Base-by-base conservation (phyloP, 306 rosid species). In the Gastrolobium bilobum region DNA sequence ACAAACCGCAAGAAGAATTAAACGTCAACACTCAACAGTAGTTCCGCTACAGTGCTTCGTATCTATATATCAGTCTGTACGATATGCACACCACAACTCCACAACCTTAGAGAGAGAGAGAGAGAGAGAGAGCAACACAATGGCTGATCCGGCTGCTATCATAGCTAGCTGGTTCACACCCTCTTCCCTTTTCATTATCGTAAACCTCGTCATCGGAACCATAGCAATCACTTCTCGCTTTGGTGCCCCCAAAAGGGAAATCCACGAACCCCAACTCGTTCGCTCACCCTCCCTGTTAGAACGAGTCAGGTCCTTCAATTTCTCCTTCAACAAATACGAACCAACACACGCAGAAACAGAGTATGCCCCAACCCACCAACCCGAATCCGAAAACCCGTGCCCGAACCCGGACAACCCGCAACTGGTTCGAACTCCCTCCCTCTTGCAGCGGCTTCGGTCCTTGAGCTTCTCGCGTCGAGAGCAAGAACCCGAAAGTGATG, bases 201-300 rank as follows among this genome's bases (percentile, higher is more conserved):
- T 93, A 64, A 95, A 95, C 97, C 83, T 93, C 81, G 86, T 83
- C 47, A 91, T 93, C 65, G 87, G 71, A 34, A 84, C 87, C 85
- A 84, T 95, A 44, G 68, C 78, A 30, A 39, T 95, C 81, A 75
- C 67, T 68, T 70, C 92, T 26, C 91, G 85, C 29, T 78, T 85
- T 54, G 14, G 77, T 14, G 1, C 88, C 42, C 59, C 78, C 43
- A 75, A 30, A 20, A 69, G 9, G 10, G 69, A 75, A 9, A 54
- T 4, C 3, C 54, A 52, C 73, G 26, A 70, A 2, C 80, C 38
- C 1, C 87, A 46, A n/a, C 89, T 79, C 52, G 38, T 0, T 30
- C 87, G 88, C 10, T 47, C 86, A 3, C 83, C 96, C 0, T 89
- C 97, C 0, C 3, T 89, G 13, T 46, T 92, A 26, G 79, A 79